These are phyloP conservation scores for Teratosphaeriaceae sp. DNA, from an alignment of 2,329 filamentous ascomycete genomes.

Conservation along the genomic window DNA sequence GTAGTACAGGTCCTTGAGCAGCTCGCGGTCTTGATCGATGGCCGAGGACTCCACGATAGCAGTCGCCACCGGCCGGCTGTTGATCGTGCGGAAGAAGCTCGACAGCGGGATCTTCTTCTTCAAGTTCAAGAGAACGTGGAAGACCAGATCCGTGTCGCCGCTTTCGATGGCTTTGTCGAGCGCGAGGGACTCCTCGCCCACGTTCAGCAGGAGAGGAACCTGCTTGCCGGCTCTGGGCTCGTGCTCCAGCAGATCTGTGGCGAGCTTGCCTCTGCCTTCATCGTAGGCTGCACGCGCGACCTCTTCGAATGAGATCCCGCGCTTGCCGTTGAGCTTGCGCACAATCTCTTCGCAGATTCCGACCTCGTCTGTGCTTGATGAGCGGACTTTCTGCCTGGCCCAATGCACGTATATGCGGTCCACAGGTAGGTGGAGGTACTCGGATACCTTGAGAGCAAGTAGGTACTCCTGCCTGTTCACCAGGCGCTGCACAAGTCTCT, in stretches of 20 bases:
- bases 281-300: constrained; percentile 92
- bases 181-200: constrained; percentile 93
- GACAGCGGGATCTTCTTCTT: constrained; percentile 87
- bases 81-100: constrained; percentile 88
- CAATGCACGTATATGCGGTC: constrained; percentile 94
- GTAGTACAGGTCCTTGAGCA: constrained; percentile 95
- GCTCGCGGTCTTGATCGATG: constrained; percentile 65
- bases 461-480: constrained; percentile 88
- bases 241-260: constrained; percentile 85
- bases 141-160: constrained; percentile 88
- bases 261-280: constrained; percentile 81
- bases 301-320: constrained; percentile 90
- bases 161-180: constrained; percentile 95
- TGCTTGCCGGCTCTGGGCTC: constrained; percentile 94
- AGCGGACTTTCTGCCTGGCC: constrained; percentile 88
- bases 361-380: constrained; percentile 79
- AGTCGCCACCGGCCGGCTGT: constrained; percentile 74
- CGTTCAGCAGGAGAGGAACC: constrained; percentile 83
- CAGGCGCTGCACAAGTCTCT: constrained; percentile 77
- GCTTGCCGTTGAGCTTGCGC: constrained; percentile 76
- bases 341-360: constrained; percentile 82
- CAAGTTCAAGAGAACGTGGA: constrained; percentile 78
- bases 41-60: constrained; percentile 85
- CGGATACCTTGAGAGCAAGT: constrained; percentile 78
- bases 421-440: constrained; percentile 77